Evolutionary conservation across 2,329 filamentous ascomycete genomes (phyloP).

Genomic region (Macroventuria anomochaeta): DNA sequence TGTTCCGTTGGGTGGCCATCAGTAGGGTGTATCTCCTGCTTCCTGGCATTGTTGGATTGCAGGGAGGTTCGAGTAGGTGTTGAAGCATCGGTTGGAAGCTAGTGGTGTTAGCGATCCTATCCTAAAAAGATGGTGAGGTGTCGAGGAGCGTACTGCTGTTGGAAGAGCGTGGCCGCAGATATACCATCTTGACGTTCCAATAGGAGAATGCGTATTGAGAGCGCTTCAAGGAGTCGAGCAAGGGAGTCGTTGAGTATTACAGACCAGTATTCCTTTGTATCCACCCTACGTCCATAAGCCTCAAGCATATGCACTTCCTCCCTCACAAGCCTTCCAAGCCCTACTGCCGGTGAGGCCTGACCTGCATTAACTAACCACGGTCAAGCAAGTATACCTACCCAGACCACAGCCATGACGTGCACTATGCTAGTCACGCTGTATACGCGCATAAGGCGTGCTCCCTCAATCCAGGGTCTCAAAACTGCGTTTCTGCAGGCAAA

Average conservation of each 20-base stretch:
- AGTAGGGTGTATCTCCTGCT: slow-evolving; percentile 21
- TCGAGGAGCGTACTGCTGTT: background rate
- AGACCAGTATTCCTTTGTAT: background rate
- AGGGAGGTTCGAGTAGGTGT: background rate
- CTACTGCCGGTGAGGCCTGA: background rate
- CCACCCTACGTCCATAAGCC: background rate
- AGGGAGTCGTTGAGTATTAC: background rate
- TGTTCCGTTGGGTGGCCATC: slow-evolving; percentile 28
- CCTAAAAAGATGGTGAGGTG: too few relatives aligned
- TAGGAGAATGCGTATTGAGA: background rate
- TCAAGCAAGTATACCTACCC: background rate
- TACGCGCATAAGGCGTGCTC: slow-evolving; percentile 9
- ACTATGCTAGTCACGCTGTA: background rate
- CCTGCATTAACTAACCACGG: background rate
- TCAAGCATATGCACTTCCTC: background rate
- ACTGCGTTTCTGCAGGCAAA: background rate
- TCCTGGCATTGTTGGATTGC: slow-evolving; percentile 21
- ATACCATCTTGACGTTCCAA: slow-evolving; percentile 5
- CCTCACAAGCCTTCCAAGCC: slow-evolving; percentile 3
- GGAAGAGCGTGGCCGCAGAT: background rate
- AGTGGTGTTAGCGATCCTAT: background rate
- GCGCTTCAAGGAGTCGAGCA: background rate
- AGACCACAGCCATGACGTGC: background rate
- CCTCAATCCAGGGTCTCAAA: background rate
- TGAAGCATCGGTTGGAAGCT: slow-evolving; percentile 3